Evolutionary conservation across 495 filamentous ascomycete genomes (phyloP).

Genomic region (Aspergillus sclerotioniger): DNA sequence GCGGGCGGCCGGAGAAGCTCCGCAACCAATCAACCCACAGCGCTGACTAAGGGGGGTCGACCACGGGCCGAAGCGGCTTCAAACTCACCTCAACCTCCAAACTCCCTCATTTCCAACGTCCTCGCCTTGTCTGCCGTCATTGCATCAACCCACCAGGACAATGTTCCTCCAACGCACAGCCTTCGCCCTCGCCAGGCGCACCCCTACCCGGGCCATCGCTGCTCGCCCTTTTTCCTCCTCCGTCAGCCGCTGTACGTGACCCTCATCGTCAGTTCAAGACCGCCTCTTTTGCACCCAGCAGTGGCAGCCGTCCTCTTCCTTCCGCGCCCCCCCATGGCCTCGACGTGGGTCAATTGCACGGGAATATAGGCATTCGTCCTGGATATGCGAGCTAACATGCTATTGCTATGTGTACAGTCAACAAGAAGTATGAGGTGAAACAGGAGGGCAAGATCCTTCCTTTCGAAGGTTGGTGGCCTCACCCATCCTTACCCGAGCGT

Average conservation of each 20-base stretch:
- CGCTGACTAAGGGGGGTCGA: slow-evolving; percentile 35
- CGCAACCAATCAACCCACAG: slow-evolving; percentile 32
- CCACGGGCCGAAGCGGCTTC: slow-evolving; percentile 47
- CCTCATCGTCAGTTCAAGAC: slow-evolving; percentile 21
- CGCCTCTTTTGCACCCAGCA: slow-evolving; percentile 27
- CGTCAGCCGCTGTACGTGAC: slow-evolving; percentile 47
- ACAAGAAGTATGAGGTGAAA: slow-evolving; percentile 40
- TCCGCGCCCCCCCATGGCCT: slow-evolving; percentile 23
- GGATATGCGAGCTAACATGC: slow-evolving; percentile 30
- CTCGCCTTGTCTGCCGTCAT: slow-evolving; percentile 22
- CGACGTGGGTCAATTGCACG: slow-evolving; percentile 5
- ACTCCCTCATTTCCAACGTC: slow-evolving; percentile 33
- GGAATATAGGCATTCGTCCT: not conserved
- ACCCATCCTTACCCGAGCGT: not conserved
- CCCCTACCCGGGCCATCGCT: slow-evolving; percentile 56
- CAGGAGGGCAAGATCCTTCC: slow-evolving; percentile 45
- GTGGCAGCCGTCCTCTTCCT: slow-evolving; percentile 14
- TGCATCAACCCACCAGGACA: slow-evolving; percentile 35
- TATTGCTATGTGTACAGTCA: slow-evolving; percentile 25
- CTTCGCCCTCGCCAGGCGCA: slow-evolving; percentile 68
- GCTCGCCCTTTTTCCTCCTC: slow-evolving; percentile 50
- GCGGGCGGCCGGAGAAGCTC: slow-evolving; percentile 21
- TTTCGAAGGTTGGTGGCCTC: slow-evolving; percentile 41
- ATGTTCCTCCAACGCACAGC: slow-evolving; percentile 87
- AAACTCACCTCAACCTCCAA: slow-evolving; percentile 48